Percentiles rank a stretch among this genome's conserved stretches.
phyloP scores from a whole-genome alignment of 345 rosid genomes.

The Carallia brachiata region DNA sequence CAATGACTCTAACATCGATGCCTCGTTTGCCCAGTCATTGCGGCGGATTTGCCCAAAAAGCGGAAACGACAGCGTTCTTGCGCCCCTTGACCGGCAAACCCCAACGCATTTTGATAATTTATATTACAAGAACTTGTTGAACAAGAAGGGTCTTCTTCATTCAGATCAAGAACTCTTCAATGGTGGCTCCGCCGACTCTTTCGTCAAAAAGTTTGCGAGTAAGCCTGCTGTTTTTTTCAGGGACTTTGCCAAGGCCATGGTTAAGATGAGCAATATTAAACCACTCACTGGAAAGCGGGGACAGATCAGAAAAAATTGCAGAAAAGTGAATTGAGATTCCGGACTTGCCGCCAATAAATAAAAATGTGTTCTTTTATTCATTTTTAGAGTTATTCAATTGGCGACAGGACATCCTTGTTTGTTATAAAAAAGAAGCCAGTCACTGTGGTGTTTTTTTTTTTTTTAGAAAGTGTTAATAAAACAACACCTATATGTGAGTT shows the following conservation, averaged over 20 bases:
- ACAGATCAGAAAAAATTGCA: conserved; percentile 19
- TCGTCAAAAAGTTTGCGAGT: conserved; percentile 19
- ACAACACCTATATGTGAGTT: no score
- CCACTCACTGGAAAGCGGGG: conserved; percentile 15
- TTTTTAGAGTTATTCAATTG: no score
- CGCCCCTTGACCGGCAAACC: conserved; percentile 21
- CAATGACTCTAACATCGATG: conserved; percentile 33
- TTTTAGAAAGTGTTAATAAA: no score
- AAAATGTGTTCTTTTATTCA: no score
- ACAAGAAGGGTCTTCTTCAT: conserved; percentile 31
- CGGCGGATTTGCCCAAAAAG: conserved; percentile 24
- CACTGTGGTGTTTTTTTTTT: no score
- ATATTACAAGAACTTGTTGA: conserved; percentile 16
- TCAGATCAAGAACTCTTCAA: conserved; percentile 36
- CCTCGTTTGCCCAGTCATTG: conserved; percentile 25
- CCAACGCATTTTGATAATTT: conserved; percentile 23
- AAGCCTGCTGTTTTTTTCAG: background rate
- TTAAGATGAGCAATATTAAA: conserved; percentile 16
- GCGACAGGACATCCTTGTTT: no score
- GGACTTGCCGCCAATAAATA: no score
- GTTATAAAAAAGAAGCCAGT: no score
- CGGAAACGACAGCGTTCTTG: conserved; percentile 6
- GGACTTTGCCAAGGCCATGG: conserved; percentile 17
- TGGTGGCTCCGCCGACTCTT: conserved; percentile 20
- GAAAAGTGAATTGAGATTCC: conserved; percentile 4